Conservation (phyloP, 1,139 yeast species). For the Pichia sp. region DNA sequence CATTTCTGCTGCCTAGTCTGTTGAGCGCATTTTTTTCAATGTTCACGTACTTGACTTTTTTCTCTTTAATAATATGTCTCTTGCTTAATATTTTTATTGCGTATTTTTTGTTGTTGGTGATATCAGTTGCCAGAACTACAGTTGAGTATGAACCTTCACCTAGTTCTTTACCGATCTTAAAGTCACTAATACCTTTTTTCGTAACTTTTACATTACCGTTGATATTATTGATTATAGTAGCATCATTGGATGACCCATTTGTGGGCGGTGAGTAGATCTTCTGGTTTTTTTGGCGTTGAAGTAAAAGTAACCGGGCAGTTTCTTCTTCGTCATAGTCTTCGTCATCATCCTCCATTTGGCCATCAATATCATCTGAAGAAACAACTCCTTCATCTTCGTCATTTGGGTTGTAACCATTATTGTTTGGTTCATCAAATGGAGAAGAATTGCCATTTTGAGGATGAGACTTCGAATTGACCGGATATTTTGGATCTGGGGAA, state of each 20-base stretch:
- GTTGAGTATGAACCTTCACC: conserved; percentile 85
- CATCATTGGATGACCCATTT: too few relatives aligned
- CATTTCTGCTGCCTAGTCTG: conserved; percentile 58
- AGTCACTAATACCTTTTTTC: conserved; percentile 53
- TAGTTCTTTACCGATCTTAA: conserved; percentile 59
- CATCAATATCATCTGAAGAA: background rate
- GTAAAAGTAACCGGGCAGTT: background rate
- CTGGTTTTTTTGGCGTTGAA: background rate
- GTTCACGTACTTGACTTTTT: conserved; percentile 71
- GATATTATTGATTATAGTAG: conserved; percentile 4
- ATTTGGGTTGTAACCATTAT: too few relatives aligned
- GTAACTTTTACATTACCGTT: conserved; percentile 30
- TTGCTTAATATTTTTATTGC: conserved; percentile 73
- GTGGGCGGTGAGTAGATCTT: too few relatives aligned
- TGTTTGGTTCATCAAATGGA: too few relatives aligned
- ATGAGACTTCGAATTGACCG: too few relatives aligned
- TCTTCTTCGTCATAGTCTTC: conserved; percentile 10
- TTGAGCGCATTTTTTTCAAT: conserved; percentile 72
- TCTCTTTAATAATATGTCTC: conserved; percentile 67
- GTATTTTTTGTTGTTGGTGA: conserved; percentile 45
- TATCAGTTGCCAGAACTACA: conserved; percentile 60
- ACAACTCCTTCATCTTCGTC: background rate
- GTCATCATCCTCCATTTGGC: background rate
- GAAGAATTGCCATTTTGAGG: too few relatives aligned
- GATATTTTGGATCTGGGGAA: too few relatives aligned